A percentile compares a stretch with the other conserved stretches of the same genome.
Evolutionary conservation across 768 basidiomycete species (phyloP).

Genomic region (Macrolepiota dolichaula): DNA sequence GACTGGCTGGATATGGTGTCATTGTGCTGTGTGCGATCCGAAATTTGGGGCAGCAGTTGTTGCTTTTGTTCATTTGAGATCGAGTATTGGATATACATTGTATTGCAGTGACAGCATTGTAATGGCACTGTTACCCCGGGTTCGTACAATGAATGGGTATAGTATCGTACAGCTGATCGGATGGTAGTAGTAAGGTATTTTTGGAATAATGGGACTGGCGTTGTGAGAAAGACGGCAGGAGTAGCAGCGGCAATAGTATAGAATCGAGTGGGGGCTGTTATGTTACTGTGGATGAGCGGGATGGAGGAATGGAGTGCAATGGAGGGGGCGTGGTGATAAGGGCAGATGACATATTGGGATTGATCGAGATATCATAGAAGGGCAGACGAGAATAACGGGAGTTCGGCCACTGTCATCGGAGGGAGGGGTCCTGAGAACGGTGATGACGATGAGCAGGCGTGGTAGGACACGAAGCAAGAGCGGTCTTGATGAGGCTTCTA

Average conservation of each 20-base stretch:
- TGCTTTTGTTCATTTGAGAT: neutral
- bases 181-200: neutral
- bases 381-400: neutral
- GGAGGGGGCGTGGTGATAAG: neutral
- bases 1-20: neutral
- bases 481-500: neutral
- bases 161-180: neutral
- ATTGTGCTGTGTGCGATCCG: neutral
- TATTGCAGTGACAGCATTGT: neutral
- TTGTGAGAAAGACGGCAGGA: neutral
- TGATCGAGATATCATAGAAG: neutral
- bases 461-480: neutral
- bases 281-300: neutral
- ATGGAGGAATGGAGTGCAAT: neutral
- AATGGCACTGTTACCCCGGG: neutral
- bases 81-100: neutral
- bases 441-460: neutral
- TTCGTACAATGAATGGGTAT: neutral
- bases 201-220: neutral
- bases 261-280: neutral
- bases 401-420: slow-evolving; percentile 3
- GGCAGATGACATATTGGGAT: neutral
- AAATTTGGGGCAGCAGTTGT: neutral
- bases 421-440: neutral
- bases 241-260: neutral